Conservation (phyloP, 23 red algal species). For the Agarophyton chilense region DNA sequence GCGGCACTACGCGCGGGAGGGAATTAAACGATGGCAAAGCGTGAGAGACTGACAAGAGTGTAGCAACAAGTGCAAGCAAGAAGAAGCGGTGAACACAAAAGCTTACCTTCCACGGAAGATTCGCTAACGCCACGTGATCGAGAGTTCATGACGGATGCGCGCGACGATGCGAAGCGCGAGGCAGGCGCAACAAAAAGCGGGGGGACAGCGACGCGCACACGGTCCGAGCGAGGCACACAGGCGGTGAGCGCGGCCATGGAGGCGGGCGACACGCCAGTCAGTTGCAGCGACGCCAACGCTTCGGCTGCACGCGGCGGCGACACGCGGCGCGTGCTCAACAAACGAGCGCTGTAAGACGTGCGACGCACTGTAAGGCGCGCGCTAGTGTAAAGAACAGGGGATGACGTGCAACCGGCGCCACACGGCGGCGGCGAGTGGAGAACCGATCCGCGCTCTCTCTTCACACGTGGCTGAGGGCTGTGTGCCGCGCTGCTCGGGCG, state of each 20-base stretch:
- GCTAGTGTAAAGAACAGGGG: background rate
- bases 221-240: background rate
- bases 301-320: background rate
- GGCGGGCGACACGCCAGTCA: background rate
- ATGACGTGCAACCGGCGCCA: conserved; percentile 8
- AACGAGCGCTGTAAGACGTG: background rate
- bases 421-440: background rate
- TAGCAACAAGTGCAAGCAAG: background rate
- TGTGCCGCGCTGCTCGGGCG: background rate
- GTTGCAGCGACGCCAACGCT: background rate
- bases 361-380: background rate
- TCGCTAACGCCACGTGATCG: conserved; percentile 39
- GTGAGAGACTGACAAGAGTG: background rate
- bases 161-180: background rate
- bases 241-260: background rate
- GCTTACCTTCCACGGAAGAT: conserved; percentile 65
- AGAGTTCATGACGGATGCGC: conserved; percentile 67
- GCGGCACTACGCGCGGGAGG: conserved; percentile 68
- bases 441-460: conserved; percentile 14
- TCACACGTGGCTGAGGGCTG: background rate
- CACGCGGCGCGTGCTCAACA: conserved; percentile 7
- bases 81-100: background rate
- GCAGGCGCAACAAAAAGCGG: background rate
- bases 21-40: background rate
- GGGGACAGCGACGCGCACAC: background rate